These are phyloP conservation scores for Penicillium sp. DNA, from an alignment of 2,329 filamentous ascomycete species.

Conservation along the genomic window DNA sequence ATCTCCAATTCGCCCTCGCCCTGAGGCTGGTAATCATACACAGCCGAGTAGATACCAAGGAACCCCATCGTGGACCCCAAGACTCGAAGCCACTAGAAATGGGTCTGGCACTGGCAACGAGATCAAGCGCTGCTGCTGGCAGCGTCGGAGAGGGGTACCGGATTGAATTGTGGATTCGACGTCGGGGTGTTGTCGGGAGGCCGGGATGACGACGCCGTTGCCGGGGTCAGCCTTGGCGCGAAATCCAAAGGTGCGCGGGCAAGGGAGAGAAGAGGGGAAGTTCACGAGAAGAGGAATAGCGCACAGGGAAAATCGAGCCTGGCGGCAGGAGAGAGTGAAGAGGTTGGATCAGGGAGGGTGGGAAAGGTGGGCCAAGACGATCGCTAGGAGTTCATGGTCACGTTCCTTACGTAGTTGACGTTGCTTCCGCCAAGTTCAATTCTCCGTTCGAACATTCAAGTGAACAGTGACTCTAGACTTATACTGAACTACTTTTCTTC, in stretches of 20 bases:
- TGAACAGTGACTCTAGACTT: too few relatives aligned
- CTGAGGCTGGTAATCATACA: conserved; percentile 90
- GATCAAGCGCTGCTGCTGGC: conserved; percentile 9
- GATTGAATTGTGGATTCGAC: conserved; percentile 9
- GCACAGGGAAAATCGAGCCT: conserved; percentile 6
- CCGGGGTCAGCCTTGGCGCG: conserved; percentile 22
- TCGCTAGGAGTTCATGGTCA: conserved; percentile 23
- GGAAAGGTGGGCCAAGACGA: conserved; percentile 22
- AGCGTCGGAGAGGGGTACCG: conserved; percentile 7
- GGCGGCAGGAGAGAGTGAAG: conserved; percentile 4
- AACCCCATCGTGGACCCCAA: conserved; percentile 64
- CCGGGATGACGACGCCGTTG: conserved; percentile 16
- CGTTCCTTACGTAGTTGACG: conserved; percentile 21
- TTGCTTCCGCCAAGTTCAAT: not conserved
- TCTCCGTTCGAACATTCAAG: too few relatives aligned
- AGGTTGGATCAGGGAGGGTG: conserved; percentile 20
- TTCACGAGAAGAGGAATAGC: conserved; percentile 1
- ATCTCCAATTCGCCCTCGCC: conserved; percentile 80
- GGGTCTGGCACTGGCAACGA: conserved; percentile 2
- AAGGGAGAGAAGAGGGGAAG: conserved; percentile 5
- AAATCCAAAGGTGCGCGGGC: conserved; percentile 7
- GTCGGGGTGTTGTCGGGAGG: conserved; percentile 10
- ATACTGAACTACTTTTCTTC: too few relatives aligned
- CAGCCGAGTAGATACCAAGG: conserved; percentile 78
- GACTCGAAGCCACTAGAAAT: conserved; percentile 1